Percentiles rank a stretch among this genome's conserved stretches.
Evolutionary conservation across 495 filamentous ascomycete species (phyloP).

Genomic region (Neurospora sp.): DNA sequence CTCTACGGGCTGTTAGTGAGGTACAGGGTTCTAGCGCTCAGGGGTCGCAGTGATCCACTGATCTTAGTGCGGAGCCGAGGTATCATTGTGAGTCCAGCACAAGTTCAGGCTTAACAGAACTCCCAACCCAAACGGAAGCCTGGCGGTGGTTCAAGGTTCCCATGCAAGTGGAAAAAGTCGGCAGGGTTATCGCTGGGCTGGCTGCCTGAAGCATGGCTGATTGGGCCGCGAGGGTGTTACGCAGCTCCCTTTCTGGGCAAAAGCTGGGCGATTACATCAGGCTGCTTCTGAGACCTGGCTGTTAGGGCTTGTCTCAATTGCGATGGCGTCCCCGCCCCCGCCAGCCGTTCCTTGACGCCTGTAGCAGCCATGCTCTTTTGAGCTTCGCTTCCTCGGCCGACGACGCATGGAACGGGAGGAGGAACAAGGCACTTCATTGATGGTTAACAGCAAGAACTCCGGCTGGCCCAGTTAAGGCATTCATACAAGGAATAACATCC

Average conservation of each 20-base stretch:
- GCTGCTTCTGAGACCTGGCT: constrained; percentile 1
- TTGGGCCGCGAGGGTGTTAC: constrained; percentile 20
- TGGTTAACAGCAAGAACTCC: not conserved
- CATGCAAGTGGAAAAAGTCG: not conserved
- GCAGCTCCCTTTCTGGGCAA: constrained; percentile 9
- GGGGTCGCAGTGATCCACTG: not conserved
- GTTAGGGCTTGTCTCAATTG: not conserved
- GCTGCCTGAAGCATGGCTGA: constrained; percentile 20
- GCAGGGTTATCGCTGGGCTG: not conserved
- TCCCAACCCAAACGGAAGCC: not conserved
- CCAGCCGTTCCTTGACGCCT: not conserved
- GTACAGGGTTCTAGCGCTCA: not conserved
- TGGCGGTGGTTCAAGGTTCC: not conserved
- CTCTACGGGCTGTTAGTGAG: constrained; percentile 5
- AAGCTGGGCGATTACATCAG: constrained; percentile 18
- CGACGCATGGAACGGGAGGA: not conserved
- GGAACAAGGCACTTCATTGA: not conserved
- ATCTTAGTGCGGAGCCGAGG: not conserved
- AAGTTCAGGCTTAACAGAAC: not conserved
- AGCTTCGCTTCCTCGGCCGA: not conserved
- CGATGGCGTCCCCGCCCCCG: not conserved
- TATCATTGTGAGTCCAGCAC: not conserved
- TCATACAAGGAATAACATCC: not conserved
- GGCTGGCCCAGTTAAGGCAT: not conserved
- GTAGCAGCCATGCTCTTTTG: not conserved